These are phyloP conservation scores for Pichia pseudocactophila DNA, from an alignment of 805 yeast genomes.

Conservation along the genomic window DNA sequence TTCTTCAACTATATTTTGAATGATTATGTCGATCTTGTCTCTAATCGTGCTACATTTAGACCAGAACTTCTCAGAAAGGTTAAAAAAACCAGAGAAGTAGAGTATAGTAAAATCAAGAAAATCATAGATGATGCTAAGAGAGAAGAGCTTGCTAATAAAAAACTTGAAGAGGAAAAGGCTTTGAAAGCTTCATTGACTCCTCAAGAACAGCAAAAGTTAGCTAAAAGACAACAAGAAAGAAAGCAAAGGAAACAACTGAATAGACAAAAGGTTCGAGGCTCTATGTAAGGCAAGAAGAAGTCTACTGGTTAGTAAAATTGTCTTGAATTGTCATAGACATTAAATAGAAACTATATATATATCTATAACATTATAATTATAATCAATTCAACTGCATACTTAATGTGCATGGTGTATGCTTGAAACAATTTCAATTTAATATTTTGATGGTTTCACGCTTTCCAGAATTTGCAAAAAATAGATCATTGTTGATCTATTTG, in stretches of 20 bases:
- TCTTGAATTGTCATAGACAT: neutral
- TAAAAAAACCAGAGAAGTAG: conserved; percentile 67
- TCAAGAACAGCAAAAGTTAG: conserved; percentile 71
- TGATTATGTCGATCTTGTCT: conserved; percentile 26
- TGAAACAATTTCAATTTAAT: too few species aligned
- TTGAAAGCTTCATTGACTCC: conserved; percentile 60
- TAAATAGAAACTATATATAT: too few species aligned
- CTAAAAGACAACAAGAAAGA: conserved; percentile 71
- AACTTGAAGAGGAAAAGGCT: conserved; percentile 58
- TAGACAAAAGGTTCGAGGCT: conserved; percentile 43
- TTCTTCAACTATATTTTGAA: conserved; percentile 50
- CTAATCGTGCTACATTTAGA: conserved; percentile 44
- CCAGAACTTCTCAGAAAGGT: conserved; percentile 72
- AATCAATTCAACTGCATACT: too few species aligned
- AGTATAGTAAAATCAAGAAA: conserved; percentile 61
- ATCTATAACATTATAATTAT: too few species aligned
- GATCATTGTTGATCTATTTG: too few species aligned
- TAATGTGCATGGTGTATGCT: too few species aligned
- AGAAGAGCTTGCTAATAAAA: conserved; percentile 63
- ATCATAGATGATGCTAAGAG: conserved; percentile 53
- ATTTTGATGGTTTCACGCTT: too few species aligned
- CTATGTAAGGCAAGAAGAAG: conserved; percentile 1
- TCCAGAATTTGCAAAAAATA: too few species aligned
- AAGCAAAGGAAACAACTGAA: conserved; percentile 66
- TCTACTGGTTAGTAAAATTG: neutral